These are phyloP conservation scores for Sporisorium sorghi DNA, from an alignment of 1,284 basidiomycete genomes.

Conservation along the genomic window DNA sequence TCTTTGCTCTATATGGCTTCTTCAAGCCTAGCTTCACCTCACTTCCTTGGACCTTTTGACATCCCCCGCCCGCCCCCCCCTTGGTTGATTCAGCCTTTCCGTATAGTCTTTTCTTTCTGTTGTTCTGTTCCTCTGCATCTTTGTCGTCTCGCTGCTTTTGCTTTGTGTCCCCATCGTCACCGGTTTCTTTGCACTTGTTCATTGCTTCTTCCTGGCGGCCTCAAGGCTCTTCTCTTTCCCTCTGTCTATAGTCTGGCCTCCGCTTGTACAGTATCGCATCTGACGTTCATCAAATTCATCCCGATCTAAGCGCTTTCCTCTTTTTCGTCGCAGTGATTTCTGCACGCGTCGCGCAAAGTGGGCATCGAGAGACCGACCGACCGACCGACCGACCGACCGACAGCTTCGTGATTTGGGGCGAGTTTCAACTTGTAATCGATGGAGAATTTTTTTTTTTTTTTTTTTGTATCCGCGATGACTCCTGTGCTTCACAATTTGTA, in stretches of 20 bases:
- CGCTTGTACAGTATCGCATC: slow-evolving; percentile 11
- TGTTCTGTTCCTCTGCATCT: slow-evolving; percentile 5
- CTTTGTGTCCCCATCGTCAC: neutral
- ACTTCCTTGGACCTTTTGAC: neutral
- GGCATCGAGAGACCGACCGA: neutral
- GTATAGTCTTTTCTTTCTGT: neutral
- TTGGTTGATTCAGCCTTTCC: too few species aligned
- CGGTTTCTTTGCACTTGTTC: neutral
- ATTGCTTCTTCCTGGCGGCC: neutral
- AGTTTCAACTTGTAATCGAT: neutral
- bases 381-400: neutral
- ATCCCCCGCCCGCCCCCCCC: neutral
- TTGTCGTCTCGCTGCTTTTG: neutral
- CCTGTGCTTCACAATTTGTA: neutral
- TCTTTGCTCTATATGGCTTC: neutral
- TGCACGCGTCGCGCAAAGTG: slow-evolving; percentile 16
- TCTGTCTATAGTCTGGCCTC: slow-evolving; percentile 8
- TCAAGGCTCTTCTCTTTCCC: neutral
- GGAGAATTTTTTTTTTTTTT: too few species aligned
- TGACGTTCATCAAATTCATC: neutral
- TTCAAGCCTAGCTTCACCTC: neutral
- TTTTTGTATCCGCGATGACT: slow-evolving; percentile 7
- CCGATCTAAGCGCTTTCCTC: neutral
- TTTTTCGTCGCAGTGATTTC: neutral
- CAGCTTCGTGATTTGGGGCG: neutral